Base-by-base conservation (phyloP, 345 rosid species). In the Populus tremula region DNA sequence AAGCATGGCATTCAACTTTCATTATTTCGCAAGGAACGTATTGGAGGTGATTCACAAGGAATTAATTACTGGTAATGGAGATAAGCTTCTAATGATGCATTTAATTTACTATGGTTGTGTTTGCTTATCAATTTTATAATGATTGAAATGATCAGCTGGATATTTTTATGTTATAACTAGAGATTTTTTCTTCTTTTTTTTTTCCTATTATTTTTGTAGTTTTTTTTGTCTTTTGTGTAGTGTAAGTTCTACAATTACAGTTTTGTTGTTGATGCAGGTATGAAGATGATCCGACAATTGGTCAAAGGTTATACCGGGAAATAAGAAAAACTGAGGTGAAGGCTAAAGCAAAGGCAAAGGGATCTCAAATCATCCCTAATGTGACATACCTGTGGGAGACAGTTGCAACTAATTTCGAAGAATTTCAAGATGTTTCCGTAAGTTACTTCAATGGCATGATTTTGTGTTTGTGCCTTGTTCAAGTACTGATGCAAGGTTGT, bases 41-140 rank as follows among this genome's bases (percentile, higher is more conserved):
- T 87, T 72, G 99, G 99, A 79, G 99, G 99, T 78, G 98, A 94
- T 88, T 94, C 96, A 41, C 88, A 90, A 82, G 99, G 98, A 84
- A 87, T 94, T 77, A 90, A 86, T 86, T 96, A 90, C 78, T 96
- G 98, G 99, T 96, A 80, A 78, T 84, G 77, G 50, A 21, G 43
- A 74, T 77, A 67, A 75, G 63, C 71, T 82, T 64, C 27, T 74
- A 11, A 38, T 21, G 63, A 73, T 53, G 53, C 77, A 47, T 67
- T 71, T 27, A 43, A 66, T 70, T 13, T 43, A 17, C 9, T 73
- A 33, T 76, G 56, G 39, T 45, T 6, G 31, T 71, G 47, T 31
- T 72, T 67, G 64, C 47, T 23, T 81, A 35, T 50, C 27, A 50
- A 10, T 5, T 11, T 54, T 69, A 6, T 8, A 56, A 23, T n/a